Conservation (phyloP, 1,139 yeast genomes). For the Geotrichum reessii region DNA sequence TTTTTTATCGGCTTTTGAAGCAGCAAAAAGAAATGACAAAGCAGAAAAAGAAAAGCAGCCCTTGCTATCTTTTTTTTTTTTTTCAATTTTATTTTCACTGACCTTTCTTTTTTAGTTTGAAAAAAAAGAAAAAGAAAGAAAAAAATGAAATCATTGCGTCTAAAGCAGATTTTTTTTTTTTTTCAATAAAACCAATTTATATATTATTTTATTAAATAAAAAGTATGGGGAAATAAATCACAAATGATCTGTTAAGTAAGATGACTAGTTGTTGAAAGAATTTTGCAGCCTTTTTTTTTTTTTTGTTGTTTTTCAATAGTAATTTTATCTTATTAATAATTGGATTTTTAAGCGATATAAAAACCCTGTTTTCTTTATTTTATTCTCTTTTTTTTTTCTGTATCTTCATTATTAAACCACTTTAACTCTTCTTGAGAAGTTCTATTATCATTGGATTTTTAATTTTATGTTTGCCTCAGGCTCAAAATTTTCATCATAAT, state of each 20-base stretch:
- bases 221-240: too few species aligned
- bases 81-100: too few species aligned
- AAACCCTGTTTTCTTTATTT: not conserved
- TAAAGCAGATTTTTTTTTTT: too few species aligned
- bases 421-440: not conserved
- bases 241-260: not conserved
- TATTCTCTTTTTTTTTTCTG: not conserved
- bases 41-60: not conserved
- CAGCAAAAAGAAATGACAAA: not conserved
- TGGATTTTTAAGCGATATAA: not conserved
- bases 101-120: too few species aligned
- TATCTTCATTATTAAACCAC: not conserved
- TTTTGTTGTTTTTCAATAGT: not conserved
- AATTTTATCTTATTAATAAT: not conserved
- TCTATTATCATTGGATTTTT: not conserved
- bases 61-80: not conserved
- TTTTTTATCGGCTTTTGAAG: not conserved
- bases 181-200: too few species aligned
- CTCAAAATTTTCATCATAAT: not conserved
- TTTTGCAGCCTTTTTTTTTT: not conserved
- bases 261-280: too few species aligned
- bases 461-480: not conserved
- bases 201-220: too few species aligned
- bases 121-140: too few species aligned
- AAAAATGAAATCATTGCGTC: too few species aligned